phyloP scores from a whole-genome alignment of 164 flowering plant species.

The Pachysandra terminalis region DNA sequence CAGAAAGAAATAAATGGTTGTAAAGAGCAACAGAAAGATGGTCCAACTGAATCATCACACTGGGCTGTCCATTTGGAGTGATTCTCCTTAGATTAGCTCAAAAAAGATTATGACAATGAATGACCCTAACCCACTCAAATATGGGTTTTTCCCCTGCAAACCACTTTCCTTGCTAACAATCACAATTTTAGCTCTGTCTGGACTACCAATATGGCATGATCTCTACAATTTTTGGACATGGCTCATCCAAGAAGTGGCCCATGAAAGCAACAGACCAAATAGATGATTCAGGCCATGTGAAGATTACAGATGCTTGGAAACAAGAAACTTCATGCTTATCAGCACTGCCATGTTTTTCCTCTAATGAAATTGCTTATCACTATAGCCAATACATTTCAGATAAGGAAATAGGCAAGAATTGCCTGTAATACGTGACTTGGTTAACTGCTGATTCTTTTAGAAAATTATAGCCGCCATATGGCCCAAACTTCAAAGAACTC shows the following conservation, averaged over 20 bases:
- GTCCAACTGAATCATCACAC: no score
- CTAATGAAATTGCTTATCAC: neutral
- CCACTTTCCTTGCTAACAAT: no score
- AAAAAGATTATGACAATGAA: no score
- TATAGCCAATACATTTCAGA: neutral
- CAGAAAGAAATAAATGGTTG: no score
- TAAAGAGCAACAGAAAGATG: no score
- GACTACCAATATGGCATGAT: no score
- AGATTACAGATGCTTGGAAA: neutral
- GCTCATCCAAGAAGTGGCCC: neutral
- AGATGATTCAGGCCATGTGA: neutral
- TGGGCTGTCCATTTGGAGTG: no score
- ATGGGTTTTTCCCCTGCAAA: no score
- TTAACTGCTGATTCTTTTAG: neutral
- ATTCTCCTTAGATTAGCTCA: no score
- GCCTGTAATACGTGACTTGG: neutral
- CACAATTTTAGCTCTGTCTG: no score
- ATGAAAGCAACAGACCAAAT: neutral
- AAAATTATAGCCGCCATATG: neutral
- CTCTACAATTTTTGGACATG: neutral
- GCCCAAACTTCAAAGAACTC: neutral
- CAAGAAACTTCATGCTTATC: neutral
- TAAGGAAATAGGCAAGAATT: neutral
- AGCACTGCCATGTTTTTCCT: neutral
- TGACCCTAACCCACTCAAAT: no score